Percentiles rank a stretch among this genome's conserved stretches.
These are phyloP conservation scores for Xylariaceae sp. DNA, from an alignment of 2,329 filamentous ascomycete genomes.

Conservation along the genomic window DNA sequence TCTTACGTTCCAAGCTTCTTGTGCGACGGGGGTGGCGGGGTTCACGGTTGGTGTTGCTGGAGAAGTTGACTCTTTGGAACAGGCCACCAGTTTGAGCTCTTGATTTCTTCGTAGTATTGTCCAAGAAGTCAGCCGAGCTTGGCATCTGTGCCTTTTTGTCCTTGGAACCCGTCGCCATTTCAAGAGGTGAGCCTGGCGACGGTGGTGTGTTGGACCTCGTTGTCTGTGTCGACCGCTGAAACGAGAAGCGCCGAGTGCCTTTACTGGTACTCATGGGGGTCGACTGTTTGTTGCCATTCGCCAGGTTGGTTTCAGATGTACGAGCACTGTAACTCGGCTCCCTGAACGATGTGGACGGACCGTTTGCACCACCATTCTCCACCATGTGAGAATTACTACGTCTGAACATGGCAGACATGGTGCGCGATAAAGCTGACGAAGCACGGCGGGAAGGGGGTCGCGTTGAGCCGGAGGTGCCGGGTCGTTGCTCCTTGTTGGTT, in stretches of 20 bases:
- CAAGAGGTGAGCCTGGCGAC: conserved; percentile 30
- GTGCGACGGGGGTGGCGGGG: conserved; percentile 21
- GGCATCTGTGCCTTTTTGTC: conserved; percentile 32
- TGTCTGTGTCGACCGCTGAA: conserved; percentile 25
- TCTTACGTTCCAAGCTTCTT: conserved; percentile 29
- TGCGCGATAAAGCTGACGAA: conserved; percentile 22
- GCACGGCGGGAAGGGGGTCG: conserved; percentile 19
- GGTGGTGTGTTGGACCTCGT: conserved; percentile 32
- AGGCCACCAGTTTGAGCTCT: conserved; percentile 49
- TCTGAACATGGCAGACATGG: conserved; percentile 27
- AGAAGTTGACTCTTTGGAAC: conserved; percentile 47
- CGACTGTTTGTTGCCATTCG: conserved; percentile 16
- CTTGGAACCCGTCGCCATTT: conserved; percentile 20
- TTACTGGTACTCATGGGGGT: conserved; percentile 11
- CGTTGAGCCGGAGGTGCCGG: conserved; percentile 12
- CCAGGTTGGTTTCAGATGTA: conserved; percentile 21
- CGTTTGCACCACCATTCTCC: conserved; percentile 16
- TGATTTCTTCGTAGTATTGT: conserved; percentile 46
- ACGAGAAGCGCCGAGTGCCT: conserved; percentile 31
- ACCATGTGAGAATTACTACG: conserved; percentile 25
- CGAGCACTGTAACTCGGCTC: conserved; percentile 23
- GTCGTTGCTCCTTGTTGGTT: conserved; percentile 14
- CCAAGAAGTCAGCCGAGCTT: conserved; percentile 41
- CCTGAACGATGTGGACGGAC: conserved; percentile 17
- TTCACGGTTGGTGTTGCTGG: conserved; percentile 21